phyloP scores from a whole-genome alignment of 2,329 filamentous ascomycete genomes.

The Cladosporium sp. region DNA sequence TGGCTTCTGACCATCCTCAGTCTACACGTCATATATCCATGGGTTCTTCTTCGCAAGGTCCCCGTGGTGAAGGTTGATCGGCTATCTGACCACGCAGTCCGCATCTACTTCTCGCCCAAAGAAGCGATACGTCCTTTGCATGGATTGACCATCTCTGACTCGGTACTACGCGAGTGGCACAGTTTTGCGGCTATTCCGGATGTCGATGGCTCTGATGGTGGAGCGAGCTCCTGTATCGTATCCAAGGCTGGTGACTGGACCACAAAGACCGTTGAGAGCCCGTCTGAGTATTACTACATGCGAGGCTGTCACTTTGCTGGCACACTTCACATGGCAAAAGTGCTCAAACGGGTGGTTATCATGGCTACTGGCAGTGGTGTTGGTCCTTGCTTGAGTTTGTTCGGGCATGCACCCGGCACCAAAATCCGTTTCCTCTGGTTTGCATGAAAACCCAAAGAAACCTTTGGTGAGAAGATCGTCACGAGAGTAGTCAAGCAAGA shows the following conservation, averaged over 20 bases:
- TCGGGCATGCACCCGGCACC: neutral
- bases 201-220: neutral
- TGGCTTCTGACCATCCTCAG: neutral
- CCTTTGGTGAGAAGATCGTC: constrained; percentile 16
- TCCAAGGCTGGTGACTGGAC: neutral
- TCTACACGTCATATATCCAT: neutral
- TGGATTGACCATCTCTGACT: neutral
- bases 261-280: neutral
- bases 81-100: neutral
- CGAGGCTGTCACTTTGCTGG: neutral
- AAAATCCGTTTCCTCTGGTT: constrained; percentile 16
- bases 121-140: neutral
- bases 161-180: neutral
- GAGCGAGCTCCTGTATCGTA: neutral
- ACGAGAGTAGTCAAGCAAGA: constrained; percentile 22
- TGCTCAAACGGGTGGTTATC: neutral
- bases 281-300: neutral
- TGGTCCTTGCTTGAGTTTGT: constrained; percentile 18
- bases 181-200: neutral
- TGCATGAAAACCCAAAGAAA: constrained; percentile 9
- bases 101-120: neutral
- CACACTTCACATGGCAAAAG: neutral
- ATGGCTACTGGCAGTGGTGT: constrained; percentile 30
- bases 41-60: neutral
- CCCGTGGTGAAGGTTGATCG: neutral